Percentiles rank a stretch among this genome's conserved stretches.
phyloP scores from a whole-genome alignment of 176 grass and related monocot species.

The Oryza longistaminata region DNA sequence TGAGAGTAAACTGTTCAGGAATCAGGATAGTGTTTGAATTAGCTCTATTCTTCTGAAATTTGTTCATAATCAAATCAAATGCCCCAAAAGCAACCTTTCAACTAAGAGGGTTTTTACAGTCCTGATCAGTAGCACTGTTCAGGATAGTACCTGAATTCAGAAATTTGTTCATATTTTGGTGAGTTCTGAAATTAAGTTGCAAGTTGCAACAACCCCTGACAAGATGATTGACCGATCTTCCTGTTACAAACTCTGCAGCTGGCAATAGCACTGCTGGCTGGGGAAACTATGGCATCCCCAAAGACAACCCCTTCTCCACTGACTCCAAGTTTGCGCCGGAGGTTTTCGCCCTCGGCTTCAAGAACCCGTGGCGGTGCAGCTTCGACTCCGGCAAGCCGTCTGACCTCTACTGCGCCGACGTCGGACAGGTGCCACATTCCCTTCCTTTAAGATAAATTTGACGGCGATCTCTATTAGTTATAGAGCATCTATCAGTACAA shows the following conservation, averaged over 20 bases:
- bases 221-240: neutral
- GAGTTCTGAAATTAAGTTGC: conserved; percentile 14
- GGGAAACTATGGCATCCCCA: conserved; percentile 80
- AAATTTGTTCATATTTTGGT: neutral
- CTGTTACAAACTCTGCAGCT: conserved; percentile 14
- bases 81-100: too few species aligned
- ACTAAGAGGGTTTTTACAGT: too few species aligned
- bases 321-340: conserved; percentile 62
- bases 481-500: too few species aligned
- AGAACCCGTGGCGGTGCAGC: conserved; percentile 85
- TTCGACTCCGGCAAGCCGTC: conserved; percentile 70
- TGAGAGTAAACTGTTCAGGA: neutral
- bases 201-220: neutral
- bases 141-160: too few species aligned
- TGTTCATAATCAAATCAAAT: too few species aligned
- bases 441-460: too few species aligned
- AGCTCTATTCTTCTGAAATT: neutral
- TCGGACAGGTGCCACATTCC: conserved; percentile 48
- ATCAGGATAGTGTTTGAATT: neutral
- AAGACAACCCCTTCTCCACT: conserved; percentile 62
- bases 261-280: conserved; percentile 50
- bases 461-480: too few species aligned
- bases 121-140: neutral
- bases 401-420: conserved; percentile 76
- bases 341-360: conserved; percentile 71